A percentile compares a stretch with the other conserved stretches of the same genome.
Evolutionary conservation across 169 alveolate genomes (phyloP).

Genomic region (Cryptosporidium xiaoi): DNA sequence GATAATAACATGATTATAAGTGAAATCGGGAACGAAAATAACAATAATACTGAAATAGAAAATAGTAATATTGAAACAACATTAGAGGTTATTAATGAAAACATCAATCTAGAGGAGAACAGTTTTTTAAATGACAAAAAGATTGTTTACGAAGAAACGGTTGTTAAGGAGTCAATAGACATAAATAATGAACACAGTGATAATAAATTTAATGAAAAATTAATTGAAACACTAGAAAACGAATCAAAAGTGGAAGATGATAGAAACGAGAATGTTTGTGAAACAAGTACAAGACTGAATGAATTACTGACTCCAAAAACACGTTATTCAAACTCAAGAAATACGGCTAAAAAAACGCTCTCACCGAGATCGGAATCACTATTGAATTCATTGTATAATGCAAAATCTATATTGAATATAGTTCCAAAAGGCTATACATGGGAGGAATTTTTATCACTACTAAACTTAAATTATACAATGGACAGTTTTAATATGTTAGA

Average conservation of each 20-base stretch:
- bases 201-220: no score
- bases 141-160: no score
- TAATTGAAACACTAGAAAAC: no score
- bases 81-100: no score
- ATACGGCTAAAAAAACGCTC: background rate
- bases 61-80: background rate
- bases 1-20: background rate
- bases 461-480: constrained; percentile 42
- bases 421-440: constrained; percentile 71
- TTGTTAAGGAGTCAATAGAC: no score
- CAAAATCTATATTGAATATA: constrained; percentile 48
- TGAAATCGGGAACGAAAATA: background rate
- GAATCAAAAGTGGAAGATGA: no score
- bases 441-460: constrained; percentile 57
- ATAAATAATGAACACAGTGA: no score
- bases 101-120: no score
- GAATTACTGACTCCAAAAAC: constrained; percentile 20
- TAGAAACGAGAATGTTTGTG: no score
- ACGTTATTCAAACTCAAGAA: background rate
- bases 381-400: constrained; percentile 18
- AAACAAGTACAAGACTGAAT: constrained; percentile 3
- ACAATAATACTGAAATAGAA: background rate
- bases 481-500: constrained; percentile 48
- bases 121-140: background rate
- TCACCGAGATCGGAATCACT: constrained; percentile 42